Conservation (phyloP, 139 green algal species). For the Spirogloea muscicola region DNA sequence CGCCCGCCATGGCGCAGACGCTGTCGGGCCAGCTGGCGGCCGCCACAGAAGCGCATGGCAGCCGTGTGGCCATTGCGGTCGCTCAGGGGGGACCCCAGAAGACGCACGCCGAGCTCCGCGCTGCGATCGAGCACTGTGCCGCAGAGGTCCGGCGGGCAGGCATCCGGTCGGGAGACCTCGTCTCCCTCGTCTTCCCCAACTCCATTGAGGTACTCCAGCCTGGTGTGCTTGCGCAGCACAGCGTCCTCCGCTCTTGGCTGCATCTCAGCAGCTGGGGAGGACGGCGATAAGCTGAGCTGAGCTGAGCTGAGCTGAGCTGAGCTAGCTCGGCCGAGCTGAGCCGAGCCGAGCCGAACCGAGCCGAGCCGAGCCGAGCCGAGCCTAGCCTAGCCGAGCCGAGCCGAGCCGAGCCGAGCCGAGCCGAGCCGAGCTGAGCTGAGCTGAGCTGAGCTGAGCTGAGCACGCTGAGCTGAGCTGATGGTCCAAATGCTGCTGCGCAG, state of each 20-base stretch:
- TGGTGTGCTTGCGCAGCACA: no score
- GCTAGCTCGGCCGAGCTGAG: slow-evolving; percentile 3
- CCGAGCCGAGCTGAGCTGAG: background rate
- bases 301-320: background rate
- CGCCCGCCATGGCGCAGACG: slow-evolving; percentile 1
- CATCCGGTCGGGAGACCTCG: slow-evolving; percentile 14
- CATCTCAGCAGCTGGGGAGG: no score
- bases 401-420: background rate
- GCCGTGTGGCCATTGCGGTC: background rate
- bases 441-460: background rate
- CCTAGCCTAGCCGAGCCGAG: background rate
- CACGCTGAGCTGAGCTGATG: background rate
- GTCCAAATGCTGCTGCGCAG: slow-evolving; percentile 3
- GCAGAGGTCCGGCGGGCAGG: slow-evolving; percentile 2
- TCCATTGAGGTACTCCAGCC: slow-evolving; percentile 11
- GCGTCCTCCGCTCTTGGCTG: no score
- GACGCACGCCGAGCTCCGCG: slow-evolving; percentile 4
- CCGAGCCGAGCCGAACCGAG: slow-evolving; percentile 4
- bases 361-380: slow-evolving; percentile 1
- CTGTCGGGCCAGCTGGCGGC: background rate
- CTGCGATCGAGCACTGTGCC: background rate
- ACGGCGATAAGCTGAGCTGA: background rate
- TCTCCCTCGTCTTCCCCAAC: slow-evolving; percentile 27
- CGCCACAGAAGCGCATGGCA: background rate
- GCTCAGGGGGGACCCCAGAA: slow-evolving; percentile 1